A percentile compares a stretch with the other conserved stretches of the same genome.
These are phyloP conservation scores for Marasmius oreades DNA, from an alignment of 1,284 basidiomycete species.

Conservation along the genomic window DNA sequence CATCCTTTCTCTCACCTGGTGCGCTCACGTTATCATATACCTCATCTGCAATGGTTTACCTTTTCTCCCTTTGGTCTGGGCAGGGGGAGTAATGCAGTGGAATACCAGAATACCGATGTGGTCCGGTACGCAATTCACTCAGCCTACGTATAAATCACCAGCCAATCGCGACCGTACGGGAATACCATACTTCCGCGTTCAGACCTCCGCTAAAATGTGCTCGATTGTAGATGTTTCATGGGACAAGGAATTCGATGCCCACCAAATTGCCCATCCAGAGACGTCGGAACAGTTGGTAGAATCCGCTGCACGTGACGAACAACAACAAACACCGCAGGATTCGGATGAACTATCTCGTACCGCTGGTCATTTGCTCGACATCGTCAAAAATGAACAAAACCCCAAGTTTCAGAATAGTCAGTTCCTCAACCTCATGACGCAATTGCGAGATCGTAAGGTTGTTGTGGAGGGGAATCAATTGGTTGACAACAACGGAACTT, in stretches of 20 bases:
- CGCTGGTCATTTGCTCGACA: conserved; percentile 68
- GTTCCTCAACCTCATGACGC: conserved; percentile 86
- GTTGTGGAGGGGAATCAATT: conserved; percentile 81
- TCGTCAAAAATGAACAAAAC: conserved; percentile 69
- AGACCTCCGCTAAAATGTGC: background rate
- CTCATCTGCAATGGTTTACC: background rate
- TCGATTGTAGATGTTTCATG: conserved; percentile 42
- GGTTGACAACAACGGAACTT: conserved; percentile 48
- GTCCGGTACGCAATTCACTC: conserved; percentile 35
- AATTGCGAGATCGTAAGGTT: conserved; percentile 81
- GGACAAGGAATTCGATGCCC: conserved; percentile 62
- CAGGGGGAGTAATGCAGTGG: conserved; percentile 23
- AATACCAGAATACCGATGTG: conserved; percentile 29
- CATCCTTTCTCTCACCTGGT: background rate
- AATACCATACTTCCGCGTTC: conserved; percentile 32
- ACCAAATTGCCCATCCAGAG: conserved; percentile 37
- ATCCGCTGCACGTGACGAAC: conserved; percentile 21
- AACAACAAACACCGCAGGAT: conserved; percentile 28
- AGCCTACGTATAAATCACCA: conserved; percentile 28
- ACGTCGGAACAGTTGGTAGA: conserved; percentile 19
- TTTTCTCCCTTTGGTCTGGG: conserved; percentile 16
- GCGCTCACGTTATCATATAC: conserved; percentile 8
- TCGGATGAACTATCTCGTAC: conserved; percentile 73
- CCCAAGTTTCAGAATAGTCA: conserved; percentile 87
- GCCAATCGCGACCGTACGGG: conserved; percentile 22